Evolutionary conservation across 2,329 filamentous ascomycete genomes (phyloP).

Genomic region (Parastagonospora nodorum): DNA sequence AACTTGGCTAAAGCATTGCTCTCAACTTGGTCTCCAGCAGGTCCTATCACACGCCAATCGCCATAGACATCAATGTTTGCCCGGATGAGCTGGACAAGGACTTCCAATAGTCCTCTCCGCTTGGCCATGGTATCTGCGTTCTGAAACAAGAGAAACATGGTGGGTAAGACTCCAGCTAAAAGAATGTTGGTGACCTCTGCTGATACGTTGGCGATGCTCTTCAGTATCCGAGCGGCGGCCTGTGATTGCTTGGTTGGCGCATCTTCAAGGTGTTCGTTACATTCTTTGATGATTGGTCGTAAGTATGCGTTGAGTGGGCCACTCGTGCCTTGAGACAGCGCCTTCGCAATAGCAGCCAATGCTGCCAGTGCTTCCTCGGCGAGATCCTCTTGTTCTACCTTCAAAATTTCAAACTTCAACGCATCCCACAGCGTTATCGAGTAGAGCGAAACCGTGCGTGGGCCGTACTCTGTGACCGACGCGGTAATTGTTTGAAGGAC

Average conservation of each 20-base stretch:
- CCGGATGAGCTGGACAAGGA: slow-evolving; percentile 62
- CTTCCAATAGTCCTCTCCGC: slow-evolving; percentile 65
- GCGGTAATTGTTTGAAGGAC: slow-evolving; percentile 66
- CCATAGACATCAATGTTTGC: slow-evolving; percentile 64
- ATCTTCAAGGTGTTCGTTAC: slow-evolving; percentile 69
- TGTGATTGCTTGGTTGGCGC: slow-evolving; percentile 72
- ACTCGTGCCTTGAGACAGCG: slow-evolving; percentile 57
- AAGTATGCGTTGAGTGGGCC: slow-evolving; percentile 60
- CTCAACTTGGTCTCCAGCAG: slow-evolving; percentile 33
- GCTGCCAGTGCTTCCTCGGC: slow-evolving; percentile 63
- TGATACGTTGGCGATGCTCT: slow-evolving; percentile 61
- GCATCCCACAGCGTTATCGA: slow-evolving; percentile 71
- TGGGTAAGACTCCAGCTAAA: slow-evolving; percentile 61
- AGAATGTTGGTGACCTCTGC: slow-evolving; percentile 60
- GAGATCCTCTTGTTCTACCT: slow-evolving; percentile 68
- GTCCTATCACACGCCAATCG: slow-evolving; percentile 56
- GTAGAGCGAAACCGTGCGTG: slow-evolving; percentile 64
- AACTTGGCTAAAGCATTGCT: slow-evolving; percentile 49
- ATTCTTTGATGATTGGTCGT: slow-evolving; percentile 67
- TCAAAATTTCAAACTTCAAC: slow-evolving; percentile 71
- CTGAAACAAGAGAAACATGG: slow-evolving; percentile 64
- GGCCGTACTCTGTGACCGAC: slow-evolving; percentile 64
- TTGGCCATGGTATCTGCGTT: slow-evolving; percentile 66
- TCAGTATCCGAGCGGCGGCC: slow-evolving; percentile 65
- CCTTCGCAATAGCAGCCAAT: slow-evolving; percentile 60